Base-by-base conservation (phyloP, 352 stramenopile species). In the Phytophthora pinifolia region DNA sequence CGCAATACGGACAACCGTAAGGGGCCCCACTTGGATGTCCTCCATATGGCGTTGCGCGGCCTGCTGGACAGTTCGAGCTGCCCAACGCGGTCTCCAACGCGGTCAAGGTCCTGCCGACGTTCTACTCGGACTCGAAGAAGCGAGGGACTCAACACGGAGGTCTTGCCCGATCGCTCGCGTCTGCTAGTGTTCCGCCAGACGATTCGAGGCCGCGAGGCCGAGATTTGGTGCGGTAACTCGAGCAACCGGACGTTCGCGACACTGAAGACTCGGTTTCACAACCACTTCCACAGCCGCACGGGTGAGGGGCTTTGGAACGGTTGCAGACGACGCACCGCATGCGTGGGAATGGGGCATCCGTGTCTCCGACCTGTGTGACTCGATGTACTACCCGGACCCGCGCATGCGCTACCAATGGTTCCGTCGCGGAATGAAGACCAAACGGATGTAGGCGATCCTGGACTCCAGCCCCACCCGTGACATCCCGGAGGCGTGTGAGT, bases 391-490 rank as follows among this genome's bases (percentile, higher is more conserved):
- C 22, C 13, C 35, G 3, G 37, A 46, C 9, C 2, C 33, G 0
- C 10, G 31, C 5, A 54, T 36, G 46, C 34, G 46, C 1, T 54
- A 54, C 10, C 22, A 46, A 10, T 12, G 29, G 6, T 45, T 54
- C 13, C 3, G 20, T 1, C 32, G 25, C 0, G 22, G 35, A 1
- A 3, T 54, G 3, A 25, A 22, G 9, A 54, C 37, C 22, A 30
- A 27, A 3, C 13, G 46, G 2, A 41, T 54, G 46, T 25, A n/a
- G 6, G 18, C 46, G 0, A 54, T 43, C 1, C 9, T 54, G 9
- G 35, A 54, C n/a, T 36, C 34, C 6, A 38, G 35, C 13, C 31
- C 20, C 1, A 27, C 35, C 0, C 10, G n/a, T 2, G 36, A 27
- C 35, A 46, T 46, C 14, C 33, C 46, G 2, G 35, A 46, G 9